These are phyloP conservation scores for Phaeosphaeriaceae sp. DNA, from an alignment of 2,329 filamentous ascomycete species.

Conservation along the genomic window DNA sequence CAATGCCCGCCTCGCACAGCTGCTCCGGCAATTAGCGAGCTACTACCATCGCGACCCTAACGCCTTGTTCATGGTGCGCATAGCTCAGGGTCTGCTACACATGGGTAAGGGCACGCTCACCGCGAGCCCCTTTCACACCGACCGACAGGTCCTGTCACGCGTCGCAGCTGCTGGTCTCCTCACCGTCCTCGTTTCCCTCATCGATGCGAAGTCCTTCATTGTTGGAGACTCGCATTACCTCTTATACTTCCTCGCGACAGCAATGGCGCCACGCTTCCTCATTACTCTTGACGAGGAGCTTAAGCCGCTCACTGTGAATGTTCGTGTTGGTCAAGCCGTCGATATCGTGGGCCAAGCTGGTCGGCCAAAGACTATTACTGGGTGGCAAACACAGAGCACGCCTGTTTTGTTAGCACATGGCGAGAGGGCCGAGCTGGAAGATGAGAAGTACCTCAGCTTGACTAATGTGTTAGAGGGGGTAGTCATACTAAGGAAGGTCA, in stretches of 20 bases:
- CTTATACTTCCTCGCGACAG: slow-evolving; percentile 94
- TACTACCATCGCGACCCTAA: slow-evolving; percentile 98
- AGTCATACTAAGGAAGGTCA: slow-evolving; percentile 90
- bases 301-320: slow-evolving; percentile 92
- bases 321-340: slow-evolving; percentile 95
- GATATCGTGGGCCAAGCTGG: slow-evolving; percentile 98
- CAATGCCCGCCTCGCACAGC: slow-evolving; percentile 93
- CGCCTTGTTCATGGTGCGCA: slow-evolving; percentile 97
- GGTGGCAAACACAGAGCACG: slow-evolving; percentile 99
- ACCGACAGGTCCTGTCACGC: slow-evolving; percentile 91
- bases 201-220: slow-evolving; percentile 89
- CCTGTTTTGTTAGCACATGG: slow-evolving; percentile 93
- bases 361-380: slow-evolving; percentile 97
- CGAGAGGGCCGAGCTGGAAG: slow-evolving; percentile 94
- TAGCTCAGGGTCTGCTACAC: slow-evolving; percentile 94
- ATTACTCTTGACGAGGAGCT: slow-evolving; percentile 95
- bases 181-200: slow-evolving; percentile 88
- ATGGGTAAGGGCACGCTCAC: slow-evolving; percentile 99
- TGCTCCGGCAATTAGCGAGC: slow-evolving; percentile 91
- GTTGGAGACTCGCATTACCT: slow-evolving; percentile 83
- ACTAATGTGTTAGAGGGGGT: slow-evolving; percentile 91
- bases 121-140: slow-evolving; percentile 98
- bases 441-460: slow-evolving; percentile 94
- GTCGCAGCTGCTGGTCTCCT: slow-evolving; percentile 90
- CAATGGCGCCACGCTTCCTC: slow-evolving; percentile 96